Evolutionary conservation across 495 filamentous ascomycete genomes (phyloP), one percentile per base, ranked within the genome.

Genomic region (Tuber magnatum): DNA sequence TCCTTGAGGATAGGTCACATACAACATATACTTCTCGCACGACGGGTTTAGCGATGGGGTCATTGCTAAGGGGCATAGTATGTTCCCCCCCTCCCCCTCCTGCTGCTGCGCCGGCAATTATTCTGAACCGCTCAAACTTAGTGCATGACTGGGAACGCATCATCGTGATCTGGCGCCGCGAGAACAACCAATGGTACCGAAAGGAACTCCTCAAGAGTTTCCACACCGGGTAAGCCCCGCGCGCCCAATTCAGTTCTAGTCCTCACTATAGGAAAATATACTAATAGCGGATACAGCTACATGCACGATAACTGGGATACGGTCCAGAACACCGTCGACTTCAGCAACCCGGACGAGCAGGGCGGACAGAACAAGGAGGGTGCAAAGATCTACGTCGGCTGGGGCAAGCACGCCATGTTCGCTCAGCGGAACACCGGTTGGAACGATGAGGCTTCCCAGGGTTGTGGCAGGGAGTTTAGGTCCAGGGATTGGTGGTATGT

Each of bases 331-430:
- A 82, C 80, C 22, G 51, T 82, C 41, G 68, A 80, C 56, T 72
- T 76, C 56, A 48, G 71, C 35, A 82, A 82, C 32, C 41, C 48
- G 8, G 32, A 65, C 0, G 80, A 82, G 69, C 69, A 77, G 61
- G 22, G 44, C 0, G 80, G 77, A 14, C 76, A 73, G 32, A 18
- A 77, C 40, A 81, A 80, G 35, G 80, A 81, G 16, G 77, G 75
- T 0, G 72, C 80, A 8, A 82, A 80, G 73, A 82, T 82, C 69
- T 82, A 81, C 71, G 72, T 76, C 38, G 80, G 80, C 22, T 82
- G 80, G 80, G 80, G 69, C 2, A 82, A 82, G 38, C 80, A 82
- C 65, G 80, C 80, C 12, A 81, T 79, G 79, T 82, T 80, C 51
- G 22, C 78, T 6, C 46, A 80, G 0, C 69, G 74, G 14, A 81